A percentile compares a stretch with the other conserved stretches of the same genome.
These are phyloP conservation scores for Lanzia echinophila DNA, from an alignment of 2,329 filamentous ascomycete species.

Conservation along the genomic window DNA sequence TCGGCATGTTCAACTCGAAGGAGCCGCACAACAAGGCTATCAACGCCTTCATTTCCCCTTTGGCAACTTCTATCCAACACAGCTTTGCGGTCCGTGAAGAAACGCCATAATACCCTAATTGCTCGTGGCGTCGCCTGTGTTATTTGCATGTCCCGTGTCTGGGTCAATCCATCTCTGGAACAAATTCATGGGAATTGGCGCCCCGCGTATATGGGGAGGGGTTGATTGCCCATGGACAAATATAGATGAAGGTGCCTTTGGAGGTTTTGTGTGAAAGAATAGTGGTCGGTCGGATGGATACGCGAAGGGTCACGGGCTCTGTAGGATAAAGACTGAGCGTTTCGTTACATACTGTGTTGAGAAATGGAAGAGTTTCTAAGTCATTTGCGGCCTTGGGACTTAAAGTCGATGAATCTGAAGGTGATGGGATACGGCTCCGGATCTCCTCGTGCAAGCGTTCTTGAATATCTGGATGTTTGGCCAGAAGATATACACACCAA, in stretches of 20 bases:
- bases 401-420: background rate
- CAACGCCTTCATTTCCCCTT: background rate
- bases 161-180: background rate
- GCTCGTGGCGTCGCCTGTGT: background rate
- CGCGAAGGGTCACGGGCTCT: background rate
- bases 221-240: background rate
- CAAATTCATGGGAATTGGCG: background rate
- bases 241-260: background rate
- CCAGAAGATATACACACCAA: conserved; percentile 60
- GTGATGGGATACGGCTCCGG: conserved; percentile 45
- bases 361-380: background rate
- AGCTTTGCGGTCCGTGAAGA: background rate
- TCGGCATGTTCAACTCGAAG: background rate
- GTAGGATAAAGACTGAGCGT: background rate
- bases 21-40: background rate
- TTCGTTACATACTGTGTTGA: background rate
- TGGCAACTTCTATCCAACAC: background rate
- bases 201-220: background rate
- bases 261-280: background rate
- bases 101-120: background rate
- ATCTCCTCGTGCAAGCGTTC: conserved; percentile 54
- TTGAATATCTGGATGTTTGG: conserved; percentile 52
- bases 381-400: background rate
- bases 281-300: background rate
- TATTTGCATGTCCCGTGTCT: background rate